Percentiles rank a stretch among this genome's conserved stretches.
Conservation (phyloP, 768 basidiomycete species). For the Lyophyllum semitale region DNA sequence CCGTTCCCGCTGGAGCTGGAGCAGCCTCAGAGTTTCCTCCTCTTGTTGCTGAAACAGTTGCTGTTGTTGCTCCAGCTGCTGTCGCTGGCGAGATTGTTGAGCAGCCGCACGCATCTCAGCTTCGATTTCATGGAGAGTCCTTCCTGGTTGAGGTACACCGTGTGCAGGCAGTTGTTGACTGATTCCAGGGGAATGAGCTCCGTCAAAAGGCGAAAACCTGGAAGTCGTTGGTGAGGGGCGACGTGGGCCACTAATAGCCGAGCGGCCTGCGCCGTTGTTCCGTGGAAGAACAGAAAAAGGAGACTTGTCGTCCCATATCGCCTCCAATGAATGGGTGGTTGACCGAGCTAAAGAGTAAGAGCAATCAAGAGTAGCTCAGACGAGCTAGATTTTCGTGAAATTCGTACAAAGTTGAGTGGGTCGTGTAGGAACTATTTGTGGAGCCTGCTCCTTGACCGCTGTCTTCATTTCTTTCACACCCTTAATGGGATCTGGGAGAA, state of each 20-base stretch:
- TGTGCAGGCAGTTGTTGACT: conserved; percentile 36
- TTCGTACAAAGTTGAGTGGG: conserved; percentile 28
- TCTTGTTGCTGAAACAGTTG: conserved; percentile 48
- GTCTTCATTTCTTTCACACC: conserved; percentile 20
- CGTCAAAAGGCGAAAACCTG: conserved; percentile 42
- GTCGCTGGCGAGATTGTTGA: conserved; percentile 38
- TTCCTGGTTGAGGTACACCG: conserved; percentile 37
- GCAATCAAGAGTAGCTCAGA: conserved; percentile 12
- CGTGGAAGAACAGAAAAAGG: conserved; percentile 69
- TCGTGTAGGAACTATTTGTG: conserved; percentile 18
- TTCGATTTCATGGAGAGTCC: conserved; percentile 82
- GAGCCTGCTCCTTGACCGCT: conserved; percentile 23
- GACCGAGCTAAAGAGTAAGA: conserved; percentile 34
- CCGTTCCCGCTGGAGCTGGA: conserved; percentile 35
- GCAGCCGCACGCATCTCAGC: conserved; percentile 76
- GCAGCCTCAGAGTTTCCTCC: conserved; percentile 28
- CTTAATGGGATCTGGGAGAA: conserved; percentile 32
- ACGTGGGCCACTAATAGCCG: conserved; percentile 34
- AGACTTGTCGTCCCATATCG: conserved; percentile 84
- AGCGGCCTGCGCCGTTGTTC: conserved; percentile 48
- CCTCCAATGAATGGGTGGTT: conserved; percentile 56
- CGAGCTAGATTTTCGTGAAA: conserved; percentile 7
- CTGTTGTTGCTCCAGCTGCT: conserved; percentile 31
- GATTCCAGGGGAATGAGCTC: conserved; percentile 20
- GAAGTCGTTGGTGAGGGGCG: conserved; percentile 31